phyloP scores from a whole-genome alignment of 345 rosid genomes.

The Eucalyptus cladocalyx region DNA sequence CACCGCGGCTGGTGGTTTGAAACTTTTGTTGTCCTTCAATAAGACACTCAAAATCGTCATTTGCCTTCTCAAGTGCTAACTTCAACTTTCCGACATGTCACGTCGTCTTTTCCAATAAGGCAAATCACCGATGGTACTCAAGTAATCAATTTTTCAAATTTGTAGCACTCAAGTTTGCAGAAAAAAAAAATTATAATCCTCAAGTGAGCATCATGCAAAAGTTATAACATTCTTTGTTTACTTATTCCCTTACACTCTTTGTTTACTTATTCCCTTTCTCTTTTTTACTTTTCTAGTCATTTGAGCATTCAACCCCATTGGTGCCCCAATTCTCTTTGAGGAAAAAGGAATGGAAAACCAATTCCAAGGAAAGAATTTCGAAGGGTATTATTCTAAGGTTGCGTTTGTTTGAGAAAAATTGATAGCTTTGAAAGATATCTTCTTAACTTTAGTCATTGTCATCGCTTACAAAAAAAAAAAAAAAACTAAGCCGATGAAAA shows the following conservation, averaged over 20 bases:
- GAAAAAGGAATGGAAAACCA: neutral
- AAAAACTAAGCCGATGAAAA: neutral
- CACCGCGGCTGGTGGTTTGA: too few species aligned
- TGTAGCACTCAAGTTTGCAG: neutral
- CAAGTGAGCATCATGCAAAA: neutral
- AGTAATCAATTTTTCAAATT: too few species aligned
- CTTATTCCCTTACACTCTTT: neutral
- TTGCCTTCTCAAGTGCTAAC: neutral
- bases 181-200: too few species aligned
- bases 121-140: too few species aligned
- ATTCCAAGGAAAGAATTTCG: neutral
- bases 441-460: neutral
- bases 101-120: accelerated
- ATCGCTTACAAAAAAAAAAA: neutral
- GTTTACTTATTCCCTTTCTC: neutral
- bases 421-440: neutral
- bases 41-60: neutral
- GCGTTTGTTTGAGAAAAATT: neutral
- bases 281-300: neutral
- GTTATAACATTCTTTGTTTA: neutral
- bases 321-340: neutral
- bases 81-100: neutral
- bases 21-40: neutral
- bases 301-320: neutral
- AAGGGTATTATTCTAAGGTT: neutral